phyloP scores from a whole-genome alignment of 345 rosid species.

The Gossypium raimondii region DNA sequence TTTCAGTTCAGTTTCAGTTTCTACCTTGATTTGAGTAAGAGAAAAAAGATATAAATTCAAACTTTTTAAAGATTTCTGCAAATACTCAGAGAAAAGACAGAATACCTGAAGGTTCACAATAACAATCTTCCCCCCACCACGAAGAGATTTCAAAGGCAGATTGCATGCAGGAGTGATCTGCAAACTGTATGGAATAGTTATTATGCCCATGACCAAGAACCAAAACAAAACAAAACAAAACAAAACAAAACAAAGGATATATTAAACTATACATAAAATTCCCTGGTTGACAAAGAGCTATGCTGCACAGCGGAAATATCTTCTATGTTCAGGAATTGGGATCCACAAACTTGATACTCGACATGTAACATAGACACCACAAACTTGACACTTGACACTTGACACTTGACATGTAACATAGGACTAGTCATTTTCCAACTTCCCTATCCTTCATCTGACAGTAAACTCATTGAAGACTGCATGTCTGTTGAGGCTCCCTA shows the following conservation, averaged over 20 bases:
- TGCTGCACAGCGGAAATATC: neutral
- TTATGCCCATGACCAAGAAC: constrained; percentile 12
- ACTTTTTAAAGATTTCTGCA: neutral
- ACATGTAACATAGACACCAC: neutral
- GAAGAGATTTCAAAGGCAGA: constrained; percentile 85
- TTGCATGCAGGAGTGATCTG: constrained; percentile 99
- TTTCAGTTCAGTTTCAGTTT: neutral
- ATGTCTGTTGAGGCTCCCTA: neutral
- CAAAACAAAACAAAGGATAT: constrained; percentile 2
- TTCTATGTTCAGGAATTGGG: neutral
- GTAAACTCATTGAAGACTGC: neutral
- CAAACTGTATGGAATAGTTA: constrained; percentile 57
- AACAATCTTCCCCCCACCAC: constrained; percentile 85
- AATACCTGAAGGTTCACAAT: constrained; percentile 94
- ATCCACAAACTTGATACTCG: neutral
- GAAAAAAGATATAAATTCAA: neutral
- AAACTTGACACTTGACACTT: neutral
- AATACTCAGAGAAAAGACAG: neutral
- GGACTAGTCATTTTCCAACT: neutral
- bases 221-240: constrained; percentile 7
- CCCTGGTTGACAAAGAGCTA: neutral
- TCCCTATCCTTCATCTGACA: neutral
- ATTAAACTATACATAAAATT: neutral
- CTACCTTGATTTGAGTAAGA: neutral
- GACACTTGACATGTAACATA: neutral